Conservation (phyloP, 805 yeast genomes). For the Kazachstania africana region DNA sequence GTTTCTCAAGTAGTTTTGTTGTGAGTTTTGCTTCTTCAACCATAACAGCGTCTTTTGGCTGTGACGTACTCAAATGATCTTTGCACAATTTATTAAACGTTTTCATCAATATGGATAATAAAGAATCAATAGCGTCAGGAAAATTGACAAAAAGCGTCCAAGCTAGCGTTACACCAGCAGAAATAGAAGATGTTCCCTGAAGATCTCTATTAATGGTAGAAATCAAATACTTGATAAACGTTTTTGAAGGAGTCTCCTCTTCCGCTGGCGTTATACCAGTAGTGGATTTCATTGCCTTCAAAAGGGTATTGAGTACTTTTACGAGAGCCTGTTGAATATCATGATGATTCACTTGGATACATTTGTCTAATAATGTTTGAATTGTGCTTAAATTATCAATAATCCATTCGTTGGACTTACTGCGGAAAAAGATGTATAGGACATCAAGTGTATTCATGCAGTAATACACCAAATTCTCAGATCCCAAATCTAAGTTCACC, state of each 20-base stretch:
- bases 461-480: conserved; percentile 59
- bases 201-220: conserved; percentile 72
- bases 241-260: conserved; percentile 49
- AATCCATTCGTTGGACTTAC: conserved; percentile 72
- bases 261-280: conserved; percentile 36
- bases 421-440: conserved; percentile 66
- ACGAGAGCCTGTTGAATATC: conserved; percentile 80
- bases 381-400: conserved; percentile 55
- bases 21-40: conserved; percentile 73
- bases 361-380: conserved; percentile 65
- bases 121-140: conserved; percentile 63
- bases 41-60: conserved; percentile 29
- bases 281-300: conserved; percentile 50
- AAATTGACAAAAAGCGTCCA: conserved; percentile 72
- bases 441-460: conserved; percentile 89
- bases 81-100: conserved; percentile 82
- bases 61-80: conserved; percentile 60
- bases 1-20: conserved; percentile 61
- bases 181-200: conserved; percentile 57
- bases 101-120: conserved; percentile 68
- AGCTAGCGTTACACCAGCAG: conserved; percentile 74
- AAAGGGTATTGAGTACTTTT: conserved; percentile 56
- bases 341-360: conserved; percentile 70
- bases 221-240: conserved; percentile 49
- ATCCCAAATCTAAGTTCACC: conserved; percentile 61